Percentiles rank a stretch among this genome's conserved stretches.
Conservation (phyloP, 129 eudicot genomes). For the Tanacetum coccineum region DNA sequence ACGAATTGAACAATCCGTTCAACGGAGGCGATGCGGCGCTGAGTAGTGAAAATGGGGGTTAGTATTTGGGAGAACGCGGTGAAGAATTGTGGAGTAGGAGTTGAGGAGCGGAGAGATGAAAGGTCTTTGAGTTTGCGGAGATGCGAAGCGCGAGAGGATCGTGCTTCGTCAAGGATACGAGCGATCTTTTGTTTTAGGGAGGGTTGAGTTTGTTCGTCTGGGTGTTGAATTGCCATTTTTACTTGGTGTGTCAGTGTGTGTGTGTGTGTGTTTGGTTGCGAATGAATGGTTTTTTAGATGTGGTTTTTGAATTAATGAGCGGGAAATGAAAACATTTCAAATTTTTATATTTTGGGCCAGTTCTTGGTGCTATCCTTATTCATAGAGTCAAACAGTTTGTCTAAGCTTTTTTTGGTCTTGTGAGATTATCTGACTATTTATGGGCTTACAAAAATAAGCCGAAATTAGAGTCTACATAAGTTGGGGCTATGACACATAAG, state of each 20-base stretch:
- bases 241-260: not conserved
- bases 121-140: conserved; percentile 84
- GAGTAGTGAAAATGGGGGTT: conserved; percentile 61
- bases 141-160: conserved; percentile 73
- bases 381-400: no score
- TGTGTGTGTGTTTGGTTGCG: no score
- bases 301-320: no score
- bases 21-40: conserved; percentile 62
- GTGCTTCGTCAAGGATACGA: conserved; percentile 53
- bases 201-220: conserved; percentile 37
- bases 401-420: no score
- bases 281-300: no score
- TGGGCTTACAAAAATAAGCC: no score
- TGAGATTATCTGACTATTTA: no score
- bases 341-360: no score
- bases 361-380: no score
- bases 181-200: conserved; percentile 46
- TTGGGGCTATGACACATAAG: no score
- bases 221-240: conserved; percentile 30
- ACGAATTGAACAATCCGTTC: conserved; percentile 74
- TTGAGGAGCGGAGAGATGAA: conserved; percentile 44
- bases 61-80: conserved; percentile 61
- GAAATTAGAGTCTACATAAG: no score
- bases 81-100: conserved; percentile 40
- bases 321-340: no score